Evolutionary conservation across 345 rosid genomes (phyloP), one percentile per base, ranked within the genome.

Genomic region (Brassica nigra): DNA sequence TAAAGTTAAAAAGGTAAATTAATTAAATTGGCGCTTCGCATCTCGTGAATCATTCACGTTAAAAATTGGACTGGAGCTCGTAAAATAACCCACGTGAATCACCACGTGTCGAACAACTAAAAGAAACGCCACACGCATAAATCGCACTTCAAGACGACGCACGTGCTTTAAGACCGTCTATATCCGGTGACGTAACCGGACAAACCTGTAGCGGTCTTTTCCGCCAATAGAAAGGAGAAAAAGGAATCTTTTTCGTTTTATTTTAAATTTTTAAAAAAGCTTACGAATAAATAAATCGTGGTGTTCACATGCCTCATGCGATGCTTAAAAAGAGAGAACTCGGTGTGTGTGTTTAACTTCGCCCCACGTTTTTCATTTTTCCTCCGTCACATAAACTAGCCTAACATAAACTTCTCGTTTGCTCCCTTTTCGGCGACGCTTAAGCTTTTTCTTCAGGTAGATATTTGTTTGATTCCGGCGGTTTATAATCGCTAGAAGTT

Each of bases 81-180:
- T 54, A 67, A 76, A 66, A 76, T 62, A 57, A 16, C 8, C 76
- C 80, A 80, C 76, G 75, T 62, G 69, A 14, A n/a, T 3, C 0
- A 62, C 15, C 82, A 83, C 84, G 81, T 75, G 86, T 79, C 76
- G 6, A 0, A 4, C 1, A 12, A 18, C 0, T 5, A 66, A 47
- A 67, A 78, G 28, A 63, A 42, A 31, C 62, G 75, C 69, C 74
- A 63, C 76, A 57, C 66, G 57, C 57, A 52, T 34, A 20, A 62
- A 34, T 52, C 55, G 55, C 63, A 66, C 42, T 66, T 55, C 31
- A 66, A 47, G 65, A 68, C 36, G 65, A 75, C 31, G 76, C 86
- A 77, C 85, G 86, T 87, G 90, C 49, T 42, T 52, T 49, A 65
- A 75, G 70, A 85, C 88, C 65, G 81, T 5, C 62, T 74, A 77